Percentiles rank a stretch among this genome's conserved stretches.
Conservation (phyloP, 495 filamentous ascomycete genomes). For the Lophiostoma macrostomum region DNA sequence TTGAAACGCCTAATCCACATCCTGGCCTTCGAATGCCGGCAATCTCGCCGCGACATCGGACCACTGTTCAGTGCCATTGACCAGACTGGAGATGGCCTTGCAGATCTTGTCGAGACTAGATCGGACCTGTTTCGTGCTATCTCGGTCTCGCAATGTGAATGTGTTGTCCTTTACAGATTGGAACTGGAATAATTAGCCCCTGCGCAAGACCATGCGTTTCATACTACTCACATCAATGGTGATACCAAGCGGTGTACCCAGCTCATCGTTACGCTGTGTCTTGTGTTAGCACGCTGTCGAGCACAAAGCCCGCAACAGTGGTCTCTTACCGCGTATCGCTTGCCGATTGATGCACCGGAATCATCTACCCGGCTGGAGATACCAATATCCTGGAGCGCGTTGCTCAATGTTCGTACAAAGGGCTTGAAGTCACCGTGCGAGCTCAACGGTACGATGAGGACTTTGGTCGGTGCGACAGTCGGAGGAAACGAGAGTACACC, state of each 20-base stretch:
- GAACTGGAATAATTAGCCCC: slow-evolving; percentile 64
- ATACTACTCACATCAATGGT: slow-evolving; percentile 60
- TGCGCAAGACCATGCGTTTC: too few relatives aligned
- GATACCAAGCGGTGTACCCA: slow-evolving; percentile 60
- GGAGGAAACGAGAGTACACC: slow-evolving; percentile 69
- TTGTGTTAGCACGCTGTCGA: slow-evolving; percentile 54
- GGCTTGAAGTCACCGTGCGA: slow-evolving; percentile 57
- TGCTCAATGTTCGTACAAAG: slow-evolving; percentile 50
- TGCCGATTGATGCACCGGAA: slow-evolving; percentile 66
- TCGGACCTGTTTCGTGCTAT: slow-evolving; percentile 61
- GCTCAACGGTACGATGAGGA: slow-evolving; percentile 65
- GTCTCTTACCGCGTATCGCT: slow-evolving; percentile 47
- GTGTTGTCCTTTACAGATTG: slow-evolving; percentile 65
- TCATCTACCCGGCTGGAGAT: slow-evolving; percentile 64
- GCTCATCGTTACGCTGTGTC: slow-evolving; percentile 29
- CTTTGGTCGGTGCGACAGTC: slow-evolving; percentile 64
- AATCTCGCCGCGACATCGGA: slow-evolving; percentile 57
- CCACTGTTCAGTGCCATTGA: slow-evolving; percentile 65
- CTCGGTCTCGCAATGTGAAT: slow-evolving; percentile 63
- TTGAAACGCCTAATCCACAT: slow-evolving; percentile 50
- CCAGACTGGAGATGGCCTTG: slow-evolving; percentile 57
- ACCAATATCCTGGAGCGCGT: slow-evolving; percentile 58
- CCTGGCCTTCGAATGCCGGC: slow-evolving; percentile 67
- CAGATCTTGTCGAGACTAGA: slow-evolving; percentile 64
- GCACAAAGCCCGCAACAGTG: slow-evolving; percentile 28